These are phyloP conservation scores for Diplocarpon rosae DNA, from an alignment of 2,329 filamentous ascomycete genomes.

Conservation along the genomic window DNA sequence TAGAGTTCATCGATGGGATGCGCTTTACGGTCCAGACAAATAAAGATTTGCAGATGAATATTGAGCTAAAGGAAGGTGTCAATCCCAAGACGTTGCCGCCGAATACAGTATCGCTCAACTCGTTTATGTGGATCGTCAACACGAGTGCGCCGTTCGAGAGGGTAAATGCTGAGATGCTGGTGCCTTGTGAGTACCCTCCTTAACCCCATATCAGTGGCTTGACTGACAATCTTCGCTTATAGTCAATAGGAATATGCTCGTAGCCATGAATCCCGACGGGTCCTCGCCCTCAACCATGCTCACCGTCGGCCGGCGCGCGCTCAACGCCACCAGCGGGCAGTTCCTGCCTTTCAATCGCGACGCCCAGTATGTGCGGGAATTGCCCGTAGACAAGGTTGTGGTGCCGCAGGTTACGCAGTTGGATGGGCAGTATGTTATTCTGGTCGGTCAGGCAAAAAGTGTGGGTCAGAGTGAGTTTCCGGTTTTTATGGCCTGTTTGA, in stretches of 20 bases:
- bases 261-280: conserved; percentile 7
- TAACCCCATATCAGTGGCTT: background rate
- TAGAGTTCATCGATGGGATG: conserved; percentile 25
- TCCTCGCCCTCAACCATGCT: conserved; percentile 14
- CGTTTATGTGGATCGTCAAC: conserved; percentile 15
- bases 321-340: conserved; percentile 12
- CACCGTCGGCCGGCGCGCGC: conserved; percentile 12
- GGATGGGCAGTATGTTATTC: conserved; percentile 15
- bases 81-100: conserved; percentile 11
- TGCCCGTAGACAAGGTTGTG: conserved; percentile 12
- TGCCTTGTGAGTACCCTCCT: conserved; percentile 10
- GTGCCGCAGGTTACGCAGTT: conserved; percentile 9
- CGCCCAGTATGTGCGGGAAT: conserved; percentile 8
- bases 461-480: conserved; percentile 12
- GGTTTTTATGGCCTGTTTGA: too few species aligned
- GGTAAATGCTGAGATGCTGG: conserved; percentile 11
- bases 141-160: conserved; percentile 9
- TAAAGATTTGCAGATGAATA: conserved; percentile 9
- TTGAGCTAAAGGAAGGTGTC: conserved; percentile 12
- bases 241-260: conserved; percentile 18
- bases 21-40: conserved; percentile 14
- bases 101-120: conserved; percentile 11
- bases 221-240: background rate
- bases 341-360: conserved; percentile 8
- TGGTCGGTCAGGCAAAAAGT: conserved; percentile 8